A percentile compares a stretch with the other conserved stretches of the same genome.
phyloP scores from a whole-genome alignment of 75 land plant genomes.

The Selaginella moellendorffii region DNA sequence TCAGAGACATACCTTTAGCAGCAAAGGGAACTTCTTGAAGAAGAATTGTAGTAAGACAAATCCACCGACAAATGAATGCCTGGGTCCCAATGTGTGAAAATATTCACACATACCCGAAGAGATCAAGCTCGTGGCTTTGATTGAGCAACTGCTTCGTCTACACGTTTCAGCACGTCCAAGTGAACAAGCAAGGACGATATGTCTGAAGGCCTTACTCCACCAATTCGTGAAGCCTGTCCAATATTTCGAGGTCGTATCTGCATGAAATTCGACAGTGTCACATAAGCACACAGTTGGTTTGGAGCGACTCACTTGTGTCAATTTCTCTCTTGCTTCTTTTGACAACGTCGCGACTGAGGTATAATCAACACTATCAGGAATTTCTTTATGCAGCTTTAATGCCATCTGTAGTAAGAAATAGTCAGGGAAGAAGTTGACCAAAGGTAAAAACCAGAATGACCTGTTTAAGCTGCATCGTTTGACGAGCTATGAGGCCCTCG shows the following conservation, averaged over 20 bases:
- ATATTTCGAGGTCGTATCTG: slow-evolving; percentile 81
- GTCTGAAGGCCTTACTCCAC: slow-evolving; percentile 90
- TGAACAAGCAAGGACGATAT: slow-evolving; percentile 66
- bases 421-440: background rate
- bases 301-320: slow-evolving; percentile 69
- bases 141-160: too few species aligned
- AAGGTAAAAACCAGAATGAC: slow-evolving; percentile 17
- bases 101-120: too few species aligned
- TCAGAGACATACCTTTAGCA: too few species aligned
- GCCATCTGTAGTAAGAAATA: slow-evolving; percentile 30
- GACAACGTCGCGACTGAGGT: slow-evolving; percentile 54
- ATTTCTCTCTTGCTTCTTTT: slow-evolving; percentile 80
- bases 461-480: slow-evolving; percentile 66
- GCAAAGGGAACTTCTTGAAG: too few species aligned
- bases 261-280: background rate
- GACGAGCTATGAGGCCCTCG: slow-evolving; percentile 80
- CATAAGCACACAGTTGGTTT: background rate
- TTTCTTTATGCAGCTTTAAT: slow-evolving; percentile 48
- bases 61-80: too few species aligned
- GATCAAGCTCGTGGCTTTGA: too few species aligned
- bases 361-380: slow-evolving; percentile 80
- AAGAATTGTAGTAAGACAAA: too few species aligned
- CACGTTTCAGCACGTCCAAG: slow-evolving; percentile 48
- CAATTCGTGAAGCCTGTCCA: slow-evolving; percentile 89
- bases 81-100: too few species aligned